A percentile compares a stretch with the other conserved stretches of the same genome.
Evolutionary conservation across 2,329 filamentous ascomycete species (phyloP).

Genomic region (Phialophora macrospora): DNA sequence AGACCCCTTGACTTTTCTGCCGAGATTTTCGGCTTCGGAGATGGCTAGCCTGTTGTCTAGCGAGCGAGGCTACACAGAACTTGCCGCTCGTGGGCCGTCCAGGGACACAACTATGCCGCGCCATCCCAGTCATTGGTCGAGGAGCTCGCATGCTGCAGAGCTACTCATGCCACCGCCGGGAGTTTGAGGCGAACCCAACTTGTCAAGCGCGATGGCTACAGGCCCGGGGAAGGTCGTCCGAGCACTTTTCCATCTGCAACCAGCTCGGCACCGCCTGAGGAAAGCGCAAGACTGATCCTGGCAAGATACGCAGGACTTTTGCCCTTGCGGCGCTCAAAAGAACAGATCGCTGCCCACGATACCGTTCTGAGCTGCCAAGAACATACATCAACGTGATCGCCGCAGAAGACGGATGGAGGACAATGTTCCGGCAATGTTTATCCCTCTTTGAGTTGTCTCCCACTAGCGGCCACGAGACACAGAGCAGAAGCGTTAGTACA

Average conservation of each 20-base stretch:
- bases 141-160: constrained; percentile 2
- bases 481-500: neutral
- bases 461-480: neutral
- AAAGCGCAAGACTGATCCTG: neutral
- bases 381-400: neutral
- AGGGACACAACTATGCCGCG: neutral
- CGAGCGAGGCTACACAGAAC: neutral
- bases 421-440: no score
- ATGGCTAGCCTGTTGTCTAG: neutral
- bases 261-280: constrained; percentile 7
- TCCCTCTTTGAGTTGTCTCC: neutral
- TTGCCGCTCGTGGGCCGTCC: neutral
- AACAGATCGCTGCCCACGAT: neutral
- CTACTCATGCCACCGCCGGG: neutral
- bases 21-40: constrained; percentile 1
- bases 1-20: neutral
- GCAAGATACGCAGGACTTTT: neutral
- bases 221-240: constrained; percentile 16
- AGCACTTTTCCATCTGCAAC: constrained; percentile 1
- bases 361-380: neutral
- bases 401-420: neutral
- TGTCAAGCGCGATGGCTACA: constrained; percentile 4
- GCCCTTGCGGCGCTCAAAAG: neutral
- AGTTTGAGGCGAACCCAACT: neutral
- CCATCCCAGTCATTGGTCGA: neutral